A percentile compares a stretch with the other conserved stretches of the same genome.
Evolutionary conservation across 1,284 basidiomycete genomes (phyloP).

Genomic region (Cronartium ribicola): DNA sequence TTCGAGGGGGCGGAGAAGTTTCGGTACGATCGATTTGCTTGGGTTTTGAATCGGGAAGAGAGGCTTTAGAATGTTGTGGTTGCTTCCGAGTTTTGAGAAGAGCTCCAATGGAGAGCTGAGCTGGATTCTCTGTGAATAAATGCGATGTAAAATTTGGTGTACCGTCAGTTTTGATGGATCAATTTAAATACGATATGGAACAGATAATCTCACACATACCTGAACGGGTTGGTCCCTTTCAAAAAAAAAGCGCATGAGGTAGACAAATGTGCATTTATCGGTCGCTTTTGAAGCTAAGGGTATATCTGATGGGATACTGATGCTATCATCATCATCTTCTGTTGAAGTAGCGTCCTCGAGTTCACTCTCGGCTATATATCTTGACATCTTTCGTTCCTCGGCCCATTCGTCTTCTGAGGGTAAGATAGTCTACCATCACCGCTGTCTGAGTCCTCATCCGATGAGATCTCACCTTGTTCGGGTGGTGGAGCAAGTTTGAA

Average conservation of each 20-base stretch:
- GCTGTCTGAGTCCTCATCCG: background rate
- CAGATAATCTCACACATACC: background rate
- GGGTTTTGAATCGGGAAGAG: background rate
- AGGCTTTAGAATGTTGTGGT: background rate
- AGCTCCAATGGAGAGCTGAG: constrained; percentile 2
- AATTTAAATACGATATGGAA: background rate
- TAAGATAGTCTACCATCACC: background rate
- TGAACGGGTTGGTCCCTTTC: background rate
- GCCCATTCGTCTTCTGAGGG: constrained; percentile 13
- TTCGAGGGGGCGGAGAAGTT: background rate
- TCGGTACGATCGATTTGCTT: background rate
- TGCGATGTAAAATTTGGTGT: background rate
- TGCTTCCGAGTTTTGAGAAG: background rate
- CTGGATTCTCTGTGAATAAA: background rate
- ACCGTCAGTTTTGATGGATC: background rate
- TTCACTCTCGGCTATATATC: constrained; percentile 14
- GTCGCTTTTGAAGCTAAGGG: background rate
- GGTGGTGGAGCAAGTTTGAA: background rate
- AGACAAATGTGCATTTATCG: background rate
- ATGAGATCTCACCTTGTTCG: background rate
- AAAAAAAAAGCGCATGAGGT: background rate
- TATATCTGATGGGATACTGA: background rate
- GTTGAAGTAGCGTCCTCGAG: background rate
- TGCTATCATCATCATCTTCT: background rate
- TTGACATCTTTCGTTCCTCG: constrained; percentile 8